Evolutionary conservation across 1,139 yeast species (phyloP).

Genomic region (Protomyces inouyei): DNA sequence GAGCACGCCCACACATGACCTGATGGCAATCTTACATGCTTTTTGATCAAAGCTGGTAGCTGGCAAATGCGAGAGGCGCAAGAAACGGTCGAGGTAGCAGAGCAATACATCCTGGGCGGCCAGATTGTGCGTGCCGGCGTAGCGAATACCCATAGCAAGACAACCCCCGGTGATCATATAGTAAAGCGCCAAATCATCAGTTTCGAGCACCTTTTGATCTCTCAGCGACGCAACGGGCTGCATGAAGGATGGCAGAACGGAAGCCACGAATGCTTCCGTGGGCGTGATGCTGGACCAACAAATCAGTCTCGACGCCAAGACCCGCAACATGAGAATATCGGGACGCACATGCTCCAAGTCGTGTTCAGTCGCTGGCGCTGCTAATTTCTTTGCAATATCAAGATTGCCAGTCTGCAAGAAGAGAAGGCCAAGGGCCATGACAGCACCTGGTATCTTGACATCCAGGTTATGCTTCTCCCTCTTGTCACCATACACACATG

Average conservation of each 20-base stretch:
- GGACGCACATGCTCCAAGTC: slow-evolving; percentile 73
- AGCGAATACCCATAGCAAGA: slow-evolving; percentile 67
- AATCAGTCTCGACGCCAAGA: slow-evolving; percentile 64
- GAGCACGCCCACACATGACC: slow-evolving; percentile 56
- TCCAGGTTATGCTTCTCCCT: slow-evolving; percentile 54
- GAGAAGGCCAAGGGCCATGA: slow-evolving; percentile 69
- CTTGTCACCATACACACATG: slow-evolving; percentile 57
- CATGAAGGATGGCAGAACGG: slow-evolving; percentile 23
- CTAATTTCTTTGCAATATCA: slow-evolving; percentile 59
- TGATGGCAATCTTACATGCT: slow-evolving; percentile 54
- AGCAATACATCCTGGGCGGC: slow-evolving; percentile 58
- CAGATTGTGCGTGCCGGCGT: slow-evolving; percentile 63
- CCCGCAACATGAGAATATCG: slow-evolving; percentile 64
- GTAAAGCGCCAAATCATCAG: slow-evolving; percentile 57
- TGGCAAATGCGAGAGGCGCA: slow-evolving; percentile 48
- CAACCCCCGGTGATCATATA: slow-evolving; percentile 73
- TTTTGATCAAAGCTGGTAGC: slow-evolving; percentile 55
- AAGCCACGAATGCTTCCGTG: slow-evolving; percentile 56
- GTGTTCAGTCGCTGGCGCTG: slow-evolving; percentile 58
- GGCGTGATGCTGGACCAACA: slow-evolving; percentile 66
- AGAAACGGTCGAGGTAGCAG: slow-evolving; percentile 56
- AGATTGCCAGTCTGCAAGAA: slow-evolving; percentile 63
- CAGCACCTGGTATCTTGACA: slow-evolving; percentile 75
- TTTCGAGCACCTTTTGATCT: not conserved
- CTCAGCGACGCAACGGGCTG: slow-evolving; percentile 28